Percentiles rank a stretch among this genome's conserved stretches.
phyloP scores from a whole-genome alignment of 2,329 filamentous ascomycete genomes.

The Calonectria hawksworthii region DNA sequence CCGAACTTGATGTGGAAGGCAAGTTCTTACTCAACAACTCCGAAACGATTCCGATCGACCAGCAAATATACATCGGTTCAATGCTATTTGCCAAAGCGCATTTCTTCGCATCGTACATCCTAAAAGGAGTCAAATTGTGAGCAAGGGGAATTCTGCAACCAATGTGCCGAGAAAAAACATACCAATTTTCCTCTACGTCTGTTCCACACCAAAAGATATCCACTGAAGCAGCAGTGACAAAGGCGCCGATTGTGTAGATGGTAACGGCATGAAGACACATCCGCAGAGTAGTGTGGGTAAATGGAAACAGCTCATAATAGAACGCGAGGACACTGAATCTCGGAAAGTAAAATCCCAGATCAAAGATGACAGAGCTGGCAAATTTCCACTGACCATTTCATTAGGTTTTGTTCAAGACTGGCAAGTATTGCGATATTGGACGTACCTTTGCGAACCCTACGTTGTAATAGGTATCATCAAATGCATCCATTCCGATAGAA shows the following conservation, averaged over 20 bases:
- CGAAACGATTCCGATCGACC: not conserved
- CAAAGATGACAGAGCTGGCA: not conserved
- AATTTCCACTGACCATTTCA: not conserved
- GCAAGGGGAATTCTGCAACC: not conserved
- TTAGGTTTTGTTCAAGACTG: not conserved
- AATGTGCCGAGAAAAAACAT: not conserved
- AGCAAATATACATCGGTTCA: not conserved
- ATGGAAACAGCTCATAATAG: not conserved
- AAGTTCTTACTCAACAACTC: not conserved
- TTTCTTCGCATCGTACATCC: not conserved
- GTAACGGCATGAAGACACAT: not conserved
- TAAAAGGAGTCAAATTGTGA: not conserved
- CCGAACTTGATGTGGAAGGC: too few species aligned
- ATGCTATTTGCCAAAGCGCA: not conserved
- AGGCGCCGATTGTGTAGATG: not conserved
- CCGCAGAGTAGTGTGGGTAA: not conserved
- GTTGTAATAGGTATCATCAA: not conserved
- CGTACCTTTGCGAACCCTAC: not conserved
- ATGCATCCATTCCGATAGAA: not conserved
- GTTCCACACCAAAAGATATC: constrained; percentile 3
- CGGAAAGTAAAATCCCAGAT: not conserved
- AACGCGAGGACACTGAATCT: not conserved
- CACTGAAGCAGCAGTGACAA: not conserved
- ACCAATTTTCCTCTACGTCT: not conserved
- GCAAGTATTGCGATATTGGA: not conserved